Percentiles rank a stretch among this genome's conserved stretches.
phyloP scores from a whole-genome alignment of 441 rosid genomes.

The Brassica hybrid region DNA sequence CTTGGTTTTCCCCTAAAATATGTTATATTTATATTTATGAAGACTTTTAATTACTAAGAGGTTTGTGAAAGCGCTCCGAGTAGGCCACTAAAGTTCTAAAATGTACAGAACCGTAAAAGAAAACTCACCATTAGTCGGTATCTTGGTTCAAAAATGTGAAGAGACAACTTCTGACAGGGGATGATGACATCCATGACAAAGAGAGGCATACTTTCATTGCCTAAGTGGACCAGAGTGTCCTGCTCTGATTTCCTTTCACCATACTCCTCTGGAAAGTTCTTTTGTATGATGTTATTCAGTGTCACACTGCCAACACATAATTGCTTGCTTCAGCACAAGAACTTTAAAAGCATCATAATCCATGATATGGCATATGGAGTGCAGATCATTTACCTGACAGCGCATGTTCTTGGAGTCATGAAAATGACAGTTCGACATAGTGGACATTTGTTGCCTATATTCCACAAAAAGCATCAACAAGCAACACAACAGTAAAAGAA shows the following conservation, averaged over 20 bases:
- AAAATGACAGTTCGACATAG: conserved; percentile 91
- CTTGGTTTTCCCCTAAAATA: not conserved
- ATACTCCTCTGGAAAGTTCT: conserved; percentile 85
- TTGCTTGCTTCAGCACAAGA: conserved; percentile 28
- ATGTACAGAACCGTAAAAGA: conserved; percentile 4
- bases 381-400: conserved; percentile 65
- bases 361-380: conserved; percentile 8
- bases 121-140: conserved; percentile 91
- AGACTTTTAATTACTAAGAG: conserved; percentile 9
- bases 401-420: conserved; percentile 81
- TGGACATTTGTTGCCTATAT: conserved; percentile 91
- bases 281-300: conserved; percentile 84
- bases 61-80: not conserved
- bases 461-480: conserved; percentile 36
- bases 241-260: conserved; percentile 92
- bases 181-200: conserved; percentile 91
- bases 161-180: conserved; percentile 91
- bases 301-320: conserved; percentile 73
- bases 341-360: not conserved
- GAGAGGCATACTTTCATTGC: conserved; percentile 86
- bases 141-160: conserved; percentile 95
- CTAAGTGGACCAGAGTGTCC: conserved; percentile 68
- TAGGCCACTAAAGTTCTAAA: conserved; percentile 6
- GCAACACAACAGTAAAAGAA: conserved; percentile 30
- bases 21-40: not conserved